phyloP scores from a whole-genome alignment of 2,329 filamentous ascomycete species.

The Bipolaris victoriae region DNA sequence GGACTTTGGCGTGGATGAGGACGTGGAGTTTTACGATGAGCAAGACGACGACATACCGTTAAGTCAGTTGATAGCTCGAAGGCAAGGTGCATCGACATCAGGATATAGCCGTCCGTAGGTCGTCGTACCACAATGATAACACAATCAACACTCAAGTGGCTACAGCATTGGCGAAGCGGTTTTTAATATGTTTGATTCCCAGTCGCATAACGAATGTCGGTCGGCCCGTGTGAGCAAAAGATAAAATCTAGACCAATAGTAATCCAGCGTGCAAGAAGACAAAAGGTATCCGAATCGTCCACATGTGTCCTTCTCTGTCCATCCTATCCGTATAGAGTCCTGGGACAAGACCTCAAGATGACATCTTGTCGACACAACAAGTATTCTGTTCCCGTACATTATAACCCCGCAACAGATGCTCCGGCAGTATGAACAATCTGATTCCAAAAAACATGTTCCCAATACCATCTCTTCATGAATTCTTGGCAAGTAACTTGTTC shows the following conservation, averaged over 20 bases:
- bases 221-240: constrained; percentile 24
- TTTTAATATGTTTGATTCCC: background rate
- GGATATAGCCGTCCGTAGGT: constrained; percentile 5
- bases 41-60: constrained; percentile 73
- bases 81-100: constrained; percentile 17
- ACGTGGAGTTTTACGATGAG: constrained; percentile 69
- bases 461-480: constrained; percentile 3
- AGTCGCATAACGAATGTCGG: constrained; percentile 18
- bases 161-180: background rate
- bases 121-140: background rate
- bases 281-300: constrained; percentile 17
- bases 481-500: background rate
- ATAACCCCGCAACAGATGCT: constrained; percentile 4
- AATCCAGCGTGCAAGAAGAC: constrained; percentile 21
- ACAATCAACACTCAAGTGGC: background rate
- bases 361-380: constrained; percentile 3
- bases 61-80: constrained; percentile 63
- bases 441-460: constrained; percentile 10
- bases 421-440: constrained; percentile 29
- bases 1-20: constrained; percentile 82
- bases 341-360: background rate
- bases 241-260: constrained; percentile 31
- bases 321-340: constrained; percentile 8
- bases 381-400: constrained; percentile 4
- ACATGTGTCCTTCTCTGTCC: constrained; percentile 11